Conservation (phyloP, 2,329 filamentous ascomycete species). For the Cercospora zeina region DNA sequence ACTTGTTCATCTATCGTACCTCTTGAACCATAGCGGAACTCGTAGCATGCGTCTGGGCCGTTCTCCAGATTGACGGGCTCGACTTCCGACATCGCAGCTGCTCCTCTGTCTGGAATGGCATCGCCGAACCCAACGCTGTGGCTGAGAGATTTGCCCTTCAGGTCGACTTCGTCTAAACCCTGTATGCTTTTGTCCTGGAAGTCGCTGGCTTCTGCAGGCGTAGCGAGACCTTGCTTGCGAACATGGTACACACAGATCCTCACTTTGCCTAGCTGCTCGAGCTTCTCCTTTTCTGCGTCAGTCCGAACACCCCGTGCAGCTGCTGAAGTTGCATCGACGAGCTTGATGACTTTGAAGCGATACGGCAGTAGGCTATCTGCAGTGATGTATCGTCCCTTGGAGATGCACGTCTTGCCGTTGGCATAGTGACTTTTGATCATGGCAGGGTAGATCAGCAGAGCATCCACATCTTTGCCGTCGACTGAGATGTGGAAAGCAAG, state of each 20-base stretch:
- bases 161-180: slow-evolving; percentile 5
- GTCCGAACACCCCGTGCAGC: not conserved
- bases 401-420: slow-evolving; percentile 12
- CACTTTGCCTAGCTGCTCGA: slow-evolving; percentile 15
- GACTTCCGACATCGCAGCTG: not conserved
- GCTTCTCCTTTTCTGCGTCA: slow-evolving; percentile 1
- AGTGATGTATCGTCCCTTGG: slow-evolving; percentile 11
- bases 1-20: not conserved
- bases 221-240: not conserved
- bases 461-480: slow-evolving; percentile 10
- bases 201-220: not conserved
- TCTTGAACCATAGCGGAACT: slow-evolving; percentile 15
- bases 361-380: slow-evolving; percentile 13
- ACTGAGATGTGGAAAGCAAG: slow-evolving; percentile 4
- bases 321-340: not conserved
- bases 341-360: slow-evolving; percentile 9
- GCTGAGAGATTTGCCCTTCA: slow-evolving; percentile 26
- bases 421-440: slow-evolving; percentile 2
- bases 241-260: slow-evolving; percentile 17
- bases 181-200: not conserved
- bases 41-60: slow-evolving; percentile 1
- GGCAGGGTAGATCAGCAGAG: not conserved
- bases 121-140: slow-evolving; percentile 21
- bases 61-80: slow-evolving; percentile 8
- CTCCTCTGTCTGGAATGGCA: not conserved